Conservation (phyloP, 1,284 basidiomycete genomes). For the Rhizoctonia solani region DNA sequence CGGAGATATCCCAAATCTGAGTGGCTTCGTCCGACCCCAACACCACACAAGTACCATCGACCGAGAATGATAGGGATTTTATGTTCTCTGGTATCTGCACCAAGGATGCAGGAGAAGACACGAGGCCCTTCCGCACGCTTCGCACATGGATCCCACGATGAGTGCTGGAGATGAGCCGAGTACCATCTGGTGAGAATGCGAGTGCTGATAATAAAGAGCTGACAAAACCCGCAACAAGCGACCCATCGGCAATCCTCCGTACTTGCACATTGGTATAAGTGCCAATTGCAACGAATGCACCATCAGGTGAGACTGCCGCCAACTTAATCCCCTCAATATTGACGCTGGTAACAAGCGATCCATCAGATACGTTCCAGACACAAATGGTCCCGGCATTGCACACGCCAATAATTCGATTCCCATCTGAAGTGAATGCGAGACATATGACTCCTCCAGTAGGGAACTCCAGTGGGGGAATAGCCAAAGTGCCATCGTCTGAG, state of each 20-base stretch:
- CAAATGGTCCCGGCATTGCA: too few relatives aligned
- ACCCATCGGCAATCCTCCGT: neutral
- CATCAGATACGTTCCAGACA: too few relatives aligned
- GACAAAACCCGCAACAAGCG: neutral
- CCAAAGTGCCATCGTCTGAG: neutral
- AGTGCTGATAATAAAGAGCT: neutral
- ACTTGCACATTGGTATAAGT: neutral
- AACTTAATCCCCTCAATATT: too few relatives aligned
- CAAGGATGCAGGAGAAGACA: neutral
- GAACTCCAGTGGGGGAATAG: neutral
- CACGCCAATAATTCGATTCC: too few relatives aligned
- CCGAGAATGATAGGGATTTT: neutral
- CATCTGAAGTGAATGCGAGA: neutral
- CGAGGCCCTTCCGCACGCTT: neutral
- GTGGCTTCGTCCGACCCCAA: neutral
- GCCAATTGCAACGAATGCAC: neutral
- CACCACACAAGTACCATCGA: neutral
- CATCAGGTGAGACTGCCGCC: constrained; percentile 17
- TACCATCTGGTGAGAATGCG: neutral
- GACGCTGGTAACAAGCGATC: neutral
- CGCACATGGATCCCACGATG: neutral
- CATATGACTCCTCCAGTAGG: neutral
- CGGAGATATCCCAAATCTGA: neutral
- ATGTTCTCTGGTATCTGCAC: too few relatives aligned
- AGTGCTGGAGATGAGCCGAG: neutral